Conservation (phyloP, 805 yeast genomes). For the Myxozyma monticola region DNA sequence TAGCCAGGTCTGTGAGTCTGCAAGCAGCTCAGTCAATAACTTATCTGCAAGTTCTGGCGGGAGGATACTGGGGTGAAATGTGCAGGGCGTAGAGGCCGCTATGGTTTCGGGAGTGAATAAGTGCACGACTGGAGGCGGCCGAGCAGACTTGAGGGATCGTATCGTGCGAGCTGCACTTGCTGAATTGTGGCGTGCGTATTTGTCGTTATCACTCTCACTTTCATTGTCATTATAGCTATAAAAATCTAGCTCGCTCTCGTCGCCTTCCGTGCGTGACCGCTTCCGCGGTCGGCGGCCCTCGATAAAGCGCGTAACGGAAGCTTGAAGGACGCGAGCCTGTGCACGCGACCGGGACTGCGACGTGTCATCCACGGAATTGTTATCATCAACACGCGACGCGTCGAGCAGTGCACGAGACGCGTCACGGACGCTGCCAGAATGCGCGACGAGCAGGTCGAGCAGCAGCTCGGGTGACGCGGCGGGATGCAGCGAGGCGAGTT, state of each 20-base stretch:
- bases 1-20: slow-evolving; percentile 45
- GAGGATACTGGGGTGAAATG: slow-evolving; percentile 53
- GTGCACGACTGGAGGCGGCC: slow-evolving; percentile 28
- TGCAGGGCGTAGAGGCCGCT: slow-evolving; percentile 46
- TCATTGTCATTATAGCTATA: too few relatives aligned
- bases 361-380: background rate
- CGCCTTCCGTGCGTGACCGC: slow-evolving; percentile 13
- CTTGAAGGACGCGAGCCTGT: slow-evolving; percentile 6
- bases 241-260: background rate
- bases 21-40: slow-evolving; percentile 46
- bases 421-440: slow-evolving; percentile 15
- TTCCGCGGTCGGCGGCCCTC: slow-evolving; percentile 9
- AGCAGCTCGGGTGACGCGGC: background rate
- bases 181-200: too few relatives aligned
- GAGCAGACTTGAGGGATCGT: too few relatives aligned
- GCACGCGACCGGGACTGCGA: background rate
- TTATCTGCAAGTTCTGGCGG: slow-evolving; percentile 51
- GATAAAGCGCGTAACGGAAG: slow-evolving; percentile 20
- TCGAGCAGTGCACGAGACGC: slow-evolving; percentile 3
- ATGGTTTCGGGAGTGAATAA: slow-evolving; percentile 56
- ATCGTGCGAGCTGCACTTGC: too few relatives aligned
- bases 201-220: too few relatives aligned
- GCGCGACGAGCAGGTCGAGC: slow-evolving; percentile 19
- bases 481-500: slow-evolving; percentile 31
- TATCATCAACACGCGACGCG: background rate